Evolutionary conservation across 2,329 filamentous ascomycete genomes (phyloP).

Genomic region (Paraconiothyrium sp.): DNA sequence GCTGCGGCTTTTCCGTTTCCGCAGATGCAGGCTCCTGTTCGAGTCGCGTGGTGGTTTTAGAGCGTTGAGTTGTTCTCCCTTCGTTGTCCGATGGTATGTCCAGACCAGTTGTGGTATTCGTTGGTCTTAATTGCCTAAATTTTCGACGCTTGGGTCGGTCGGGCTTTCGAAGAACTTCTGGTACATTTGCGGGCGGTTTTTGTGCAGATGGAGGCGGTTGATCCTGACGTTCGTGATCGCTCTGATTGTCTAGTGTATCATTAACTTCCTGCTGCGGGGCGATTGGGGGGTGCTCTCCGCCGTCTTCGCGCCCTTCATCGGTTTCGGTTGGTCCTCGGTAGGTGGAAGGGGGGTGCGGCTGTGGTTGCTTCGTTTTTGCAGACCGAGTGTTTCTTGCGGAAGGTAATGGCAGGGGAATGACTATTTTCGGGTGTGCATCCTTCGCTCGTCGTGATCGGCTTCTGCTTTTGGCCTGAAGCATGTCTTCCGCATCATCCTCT

Average conservation of each 20-base stretch:
- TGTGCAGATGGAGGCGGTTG: conserved; percentile 5
- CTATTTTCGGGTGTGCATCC: not conserved
- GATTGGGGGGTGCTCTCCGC: not conserved
- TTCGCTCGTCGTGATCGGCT: not conserved
- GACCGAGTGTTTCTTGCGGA: not conserved
- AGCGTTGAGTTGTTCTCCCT: too few relatives aligned
- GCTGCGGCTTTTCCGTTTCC: not conserved
- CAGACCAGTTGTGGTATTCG: not conserved
- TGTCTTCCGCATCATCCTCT: not conserved
- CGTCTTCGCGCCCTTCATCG: not conserved
- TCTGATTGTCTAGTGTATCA: not conserved
- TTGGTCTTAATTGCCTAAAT: not conserved
- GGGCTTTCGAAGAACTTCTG: not conserved
- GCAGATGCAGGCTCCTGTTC: not conserved
- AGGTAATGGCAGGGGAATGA: not conserved
- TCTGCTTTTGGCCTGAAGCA: not conserved
- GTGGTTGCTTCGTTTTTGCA: not conserved
- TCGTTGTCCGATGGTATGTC: not conserved
- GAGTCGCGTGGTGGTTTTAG: not conserved
- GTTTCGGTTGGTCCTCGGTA: too few relatives aligned
- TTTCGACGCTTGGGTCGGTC: not conserved
- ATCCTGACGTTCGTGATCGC: not conserved
- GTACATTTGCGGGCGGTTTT: not conserved
- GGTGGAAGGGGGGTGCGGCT: not conserved
- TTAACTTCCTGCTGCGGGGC: not conserved